Conservation (phyloP, 2,329 filamentous ascomycete genomes). For the Raffaelea arxii region DNA sequence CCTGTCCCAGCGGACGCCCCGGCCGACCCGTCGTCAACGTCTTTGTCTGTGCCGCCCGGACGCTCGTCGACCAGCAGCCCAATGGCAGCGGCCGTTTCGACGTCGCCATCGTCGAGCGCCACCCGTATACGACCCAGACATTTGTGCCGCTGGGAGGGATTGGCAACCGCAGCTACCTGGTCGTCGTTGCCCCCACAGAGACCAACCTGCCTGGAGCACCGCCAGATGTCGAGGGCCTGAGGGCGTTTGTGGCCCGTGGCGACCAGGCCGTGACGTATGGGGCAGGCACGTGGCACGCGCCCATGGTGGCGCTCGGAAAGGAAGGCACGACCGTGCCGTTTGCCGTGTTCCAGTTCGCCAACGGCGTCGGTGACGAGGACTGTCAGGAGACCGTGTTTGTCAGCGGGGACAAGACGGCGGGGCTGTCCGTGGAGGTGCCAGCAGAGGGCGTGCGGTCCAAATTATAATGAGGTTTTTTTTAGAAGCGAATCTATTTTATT, state of each 20-base stretch:
- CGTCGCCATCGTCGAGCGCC: conserved; percentile 71
- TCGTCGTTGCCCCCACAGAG: conserved; percentile 78
- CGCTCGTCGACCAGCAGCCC: conserved; percentile 11
- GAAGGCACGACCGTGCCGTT: conserved; percentile 60
- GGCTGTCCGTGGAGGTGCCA: conserved; percentile 3
- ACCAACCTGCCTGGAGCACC: conserved; percentile 35
- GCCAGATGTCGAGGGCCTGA: conserved; percentile 61
- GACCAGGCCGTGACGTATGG: conserved; percentile 86
- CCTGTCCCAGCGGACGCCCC: conserved; percentile 44
- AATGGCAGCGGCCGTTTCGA: conserved; percentile 38
- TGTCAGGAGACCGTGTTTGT: conserved; percentile 65
- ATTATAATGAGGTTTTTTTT: conserved; percentile 1
- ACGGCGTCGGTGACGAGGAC: conserved; percentile 73
- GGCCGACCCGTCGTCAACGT: conserved; percentile 67
- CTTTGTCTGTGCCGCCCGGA: conserved; percentile 72
- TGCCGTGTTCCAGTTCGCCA: conserved; percentile 80
- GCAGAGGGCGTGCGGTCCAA: not conserved
- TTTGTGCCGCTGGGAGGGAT: conserved; percentile 64
- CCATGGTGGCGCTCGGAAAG: conserved; percentile 77
- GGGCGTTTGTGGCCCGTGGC: conserved; percentile 69
- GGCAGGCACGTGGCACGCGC: conserved; percentile 89
- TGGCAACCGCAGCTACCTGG: conserved; percentile 52
- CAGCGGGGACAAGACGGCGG: conserved; percentile 1
- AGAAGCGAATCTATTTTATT: too few species aligned
- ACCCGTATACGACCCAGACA: conserved; percentile 90